Evolutionary conservation across 805 yeast genomes (phyloP), one percentile per base, ranked within the genome.

Genomic region (Starmerella asiatica): DNA sequence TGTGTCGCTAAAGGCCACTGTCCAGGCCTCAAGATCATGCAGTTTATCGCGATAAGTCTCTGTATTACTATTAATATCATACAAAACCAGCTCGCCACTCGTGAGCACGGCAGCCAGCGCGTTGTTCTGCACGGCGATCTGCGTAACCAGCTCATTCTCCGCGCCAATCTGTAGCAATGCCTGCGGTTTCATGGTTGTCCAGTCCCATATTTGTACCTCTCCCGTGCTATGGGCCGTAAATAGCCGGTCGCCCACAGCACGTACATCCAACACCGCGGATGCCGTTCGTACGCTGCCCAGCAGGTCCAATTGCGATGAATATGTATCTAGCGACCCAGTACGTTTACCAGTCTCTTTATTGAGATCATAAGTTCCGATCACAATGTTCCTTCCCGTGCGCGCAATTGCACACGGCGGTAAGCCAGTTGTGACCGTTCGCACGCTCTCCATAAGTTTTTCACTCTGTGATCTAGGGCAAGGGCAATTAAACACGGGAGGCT

Each of bases 1-100:
- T 14, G 63, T 55, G 31, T 31, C 46, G 32, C 67, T 68, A 7
- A 76, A 81, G 2, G 73, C 73, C 5, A 83, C 81, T 4, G 80
- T 81, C 97, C 97, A 86, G 44, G 93, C 82, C 57, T 88, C 95
- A 26, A 85, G 59, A 8, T 69, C 65, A 56, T 88, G 96, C 0
- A 58, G 42, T 1, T 68, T 55, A 8, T 54, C 24, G 1, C 38
- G 27, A 43, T 44, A 50, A 1, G 21, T 27, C 12, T 24, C 30
- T 4, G 29, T 2, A 11, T 36, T 37, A 1, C 34, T 16, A 4
- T 26, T 12, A 3, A 44, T 17, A 21, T 65, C 63, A 1, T 71
- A 53, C 0, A 68, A 48, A 0, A 71, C 67, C 15, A 71, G 64
- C 31, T 67, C 69, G 0, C 96, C 96, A 5, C 70, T 60, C 0